phyloP scores from a whole-genome alignment of 306 rosid genomes.

The Cicer yamashitae region DNA sequence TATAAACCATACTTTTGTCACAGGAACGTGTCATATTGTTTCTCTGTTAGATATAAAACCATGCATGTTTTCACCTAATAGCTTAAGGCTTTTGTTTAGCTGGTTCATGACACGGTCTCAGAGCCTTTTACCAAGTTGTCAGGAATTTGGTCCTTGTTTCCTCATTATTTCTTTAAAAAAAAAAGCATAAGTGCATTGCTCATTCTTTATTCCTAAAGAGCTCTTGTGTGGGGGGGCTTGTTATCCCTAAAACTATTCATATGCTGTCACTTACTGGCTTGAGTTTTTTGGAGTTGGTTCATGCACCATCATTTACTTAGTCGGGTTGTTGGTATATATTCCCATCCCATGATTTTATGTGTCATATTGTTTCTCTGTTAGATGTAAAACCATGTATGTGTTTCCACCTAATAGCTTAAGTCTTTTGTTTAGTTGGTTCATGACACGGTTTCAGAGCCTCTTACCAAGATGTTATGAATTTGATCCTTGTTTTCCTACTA shows the following conservation, averaged over 20 bases:
- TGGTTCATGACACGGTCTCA: not conserved
- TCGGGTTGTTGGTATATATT: slow-evolving; percentile 3
- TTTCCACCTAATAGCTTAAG: slow-evolving; percentile 11
- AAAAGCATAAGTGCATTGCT: not conserved
- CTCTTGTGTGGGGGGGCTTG: not conserved
- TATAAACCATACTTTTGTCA: slow-evolving; percentile 12
- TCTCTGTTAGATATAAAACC: not conserved
- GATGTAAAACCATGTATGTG: slow-evolving; percentile 11
- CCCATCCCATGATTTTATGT: not conserved
- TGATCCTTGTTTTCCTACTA: not conserved
- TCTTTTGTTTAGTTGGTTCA: not conserved
- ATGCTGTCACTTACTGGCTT: slow-evolving; percentile 1
- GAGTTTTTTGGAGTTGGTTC: slow-evolving; percentile 15
- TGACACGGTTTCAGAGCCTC: not conserved
- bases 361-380: not conserved
- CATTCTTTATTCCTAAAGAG: not conserved
- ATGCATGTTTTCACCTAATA: slow-evolving; percentile 17
- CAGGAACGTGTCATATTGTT: slow-evolving; percentile 16
- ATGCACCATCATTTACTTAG: slow-evolving; percentile 1
- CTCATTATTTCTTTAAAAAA: not conserved
- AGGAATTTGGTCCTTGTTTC: not conserved
- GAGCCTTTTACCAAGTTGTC: not conserved
- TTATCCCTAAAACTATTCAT: slow-evolving; percentile 11
- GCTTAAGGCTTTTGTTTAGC: not conserved
- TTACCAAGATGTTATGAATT: not conserved